Evolutionary conservation across 352 stramenopile genomes (phyloP).

Genomic region (Peronospora tabacina): DNA sequence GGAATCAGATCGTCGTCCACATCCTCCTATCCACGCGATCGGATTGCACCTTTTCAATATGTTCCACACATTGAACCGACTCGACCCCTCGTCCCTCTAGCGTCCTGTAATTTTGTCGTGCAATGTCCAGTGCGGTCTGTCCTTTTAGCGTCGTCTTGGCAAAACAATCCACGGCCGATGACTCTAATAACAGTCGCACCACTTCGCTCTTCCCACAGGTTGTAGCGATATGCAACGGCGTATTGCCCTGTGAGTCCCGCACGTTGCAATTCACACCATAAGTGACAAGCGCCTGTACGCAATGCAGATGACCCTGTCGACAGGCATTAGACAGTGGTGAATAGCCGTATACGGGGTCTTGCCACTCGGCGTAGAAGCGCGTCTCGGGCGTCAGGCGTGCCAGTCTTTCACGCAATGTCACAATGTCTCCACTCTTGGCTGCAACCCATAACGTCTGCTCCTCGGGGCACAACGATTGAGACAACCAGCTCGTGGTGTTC

Average conservation of each 20-base stretch:
- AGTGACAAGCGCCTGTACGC: constrained; percentile 46
- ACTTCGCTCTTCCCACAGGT: constrained; percentile 56
- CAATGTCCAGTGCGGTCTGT: constrained; percentile 67
- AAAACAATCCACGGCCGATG: constrained; percentile 41
- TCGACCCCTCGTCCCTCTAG: constrained; percentile 32
- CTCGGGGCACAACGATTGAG: constrained; percentile 59
- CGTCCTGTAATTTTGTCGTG: constrained; percentile 43
- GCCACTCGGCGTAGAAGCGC: constrained; percentile 62
- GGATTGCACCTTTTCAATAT: constrained; percentile 61
- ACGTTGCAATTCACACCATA: constrained; percentile 52
- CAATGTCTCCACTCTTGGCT: constrained; percentile 61
- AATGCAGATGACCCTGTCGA: constrained; percentile 50
- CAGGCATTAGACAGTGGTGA: constrained; percentile 64
- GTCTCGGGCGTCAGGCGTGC: constrained; percentile 47
- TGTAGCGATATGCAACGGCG: constrained; percentile 60
- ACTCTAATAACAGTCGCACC: constrained; percentile 55
- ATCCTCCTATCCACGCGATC: neutral
- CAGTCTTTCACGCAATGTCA: constrained; percentile 41
- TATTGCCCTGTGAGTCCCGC: constrained; percentile 50
- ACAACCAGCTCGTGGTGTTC: constrained; percentile 65
- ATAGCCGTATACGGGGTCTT: constrained; percentile 50
- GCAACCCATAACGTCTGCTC: constrained; percentile 74
- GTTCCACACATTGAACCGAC: constrained; percentile 63
- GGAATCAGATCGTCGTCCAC: constrained; percentile 3
- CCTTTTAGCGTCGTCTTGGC: constrained; percentile 42